Conservation (phyloP, 2,329 filamentous ascomycete genomes). For the Sporothrix pseudoabietina region DNA sequence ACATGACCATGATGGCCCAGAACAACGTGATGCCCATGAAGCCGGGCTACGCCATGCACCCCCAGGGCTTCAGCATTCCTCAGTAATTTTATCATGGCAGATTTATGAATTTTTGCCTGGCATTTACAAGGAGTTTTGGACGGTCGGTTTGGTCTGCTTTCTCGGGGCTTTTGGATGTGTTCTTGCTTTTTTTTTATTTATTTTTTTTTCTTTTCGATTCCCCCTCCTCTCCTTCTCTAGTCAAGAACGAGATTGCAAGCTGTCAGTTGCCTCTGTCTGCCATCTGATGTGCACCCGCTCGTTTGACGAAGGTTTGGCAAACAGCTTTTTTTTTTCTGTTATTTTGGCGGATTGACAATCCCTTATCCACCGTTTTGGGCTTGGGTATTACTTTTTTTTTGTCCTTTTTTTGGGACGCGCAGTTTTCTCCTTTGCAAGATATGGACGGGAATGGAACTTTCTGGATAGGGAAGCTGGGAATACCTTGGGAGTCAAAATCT, state of each 20-base stretch:
- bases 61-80: neutral
- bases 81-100: neutral
- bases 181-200: neutral
- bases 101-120: neutral
- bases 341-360: neutral
- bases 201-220: neutral
- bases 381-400: neutral
- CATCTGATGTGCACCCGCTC: neutral
- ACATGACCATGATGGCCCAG: neutral
- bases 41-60: neutral
- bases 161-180: neutral
- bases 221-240: neutral
- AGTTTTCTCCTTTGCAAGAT: neutral
- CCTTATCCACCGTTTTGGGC: neutral
- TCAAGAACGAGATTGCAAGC: neutral
- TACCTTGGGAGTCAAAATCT: neutral
- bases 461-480: neutral
- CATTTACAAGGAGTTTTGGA: neutral
- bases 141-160: neutral
- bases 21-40: neutral
- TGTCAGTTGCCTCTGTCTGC: neutral
- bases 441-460: neutral
- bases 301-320: neutral
- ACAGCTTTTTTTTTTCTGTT: neutral
- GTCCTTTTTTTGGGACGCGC: neutral